phyloP scores from a whole-genome alignment of 2,329 filamentous ascomycete species.

The Juglanconis juglandina region DNA sequence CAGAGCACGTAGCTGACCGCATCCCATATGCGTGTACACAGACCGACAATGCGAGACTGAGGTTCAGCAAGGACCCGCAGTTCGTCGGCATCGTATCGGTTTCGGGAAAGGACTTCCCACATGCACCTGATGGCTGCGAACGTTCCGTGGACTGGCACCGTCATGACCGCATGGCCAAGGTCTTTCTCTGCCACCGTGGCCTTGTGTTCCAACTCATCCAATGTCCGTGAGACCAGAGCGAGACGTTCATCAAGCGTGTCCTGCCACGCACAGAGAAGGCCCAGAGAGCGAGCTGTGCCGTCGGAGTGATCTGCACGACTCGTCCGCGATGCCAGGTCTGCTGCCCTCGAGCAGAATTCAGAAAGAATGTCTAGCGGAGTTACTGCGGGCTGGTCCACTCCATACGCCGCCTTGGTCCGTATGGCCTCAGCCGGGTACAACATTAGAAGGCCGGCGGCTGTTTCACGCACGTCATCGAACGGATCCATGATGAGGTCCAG shows the following conservation, averaged over 20 bases:
- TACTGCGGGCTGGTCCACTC: slow-evolving; percentile 9
- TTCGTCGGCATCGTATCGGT: slow-evolving; percentile 35
- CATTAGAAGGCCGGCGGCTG: slow-evolving; percentile 49
- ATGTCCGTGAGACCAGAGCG: slow-evolving; percentile 53
- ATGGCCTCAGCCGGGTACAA: slow-evolving; percentile 42
- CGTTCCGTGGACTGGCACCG: slow-evolving; percentile 66
- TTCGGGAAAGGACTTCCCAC: slow-evolving; percentile 48
- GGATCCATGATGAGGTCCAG: slow-evolving; percentile 82
- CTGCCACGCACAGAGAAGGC: slow-evolving; percentile 63
- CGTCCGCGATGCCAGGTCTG: slow-evolving; percentile 61
- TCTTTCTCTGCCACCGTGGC: slow-evolving; percentile 60
- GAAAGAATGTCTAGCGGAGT: slow-evolving; percentile 34
- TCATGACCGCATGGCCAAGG: slow-evolving; percentile 62
- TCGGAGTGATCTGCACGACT: slow-evolving; percentile 90
- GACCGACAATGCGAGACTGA: slow-evolving; percentile 54
- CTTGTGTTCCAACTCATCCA: slow-evolving; percentile 62
- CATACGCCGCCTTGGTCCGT: slow-evolving; percentile 19
- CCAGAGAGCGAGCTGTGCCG: slow-evolving; percentile 75
- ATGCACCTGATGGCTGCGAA: slow-evolving; percentile 64
- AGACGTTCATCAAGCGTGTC: slow-evolving; percentile 39
- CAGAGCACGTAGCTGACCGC: slow-evolving; percentile 77
- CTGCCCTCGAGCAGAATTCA: slow-evolving; percentile 50
- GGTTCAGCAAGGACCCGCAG: slow-evolving; percentile 35
- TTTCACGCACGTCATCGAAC: slow-evolving; percentile 82
- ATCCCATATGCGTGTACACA: slow-evolving; percentile 70